phyloP scores from a whole-genome alignment of 257 asterid genomes.

The Scutellaria baicalensis region DNA sequence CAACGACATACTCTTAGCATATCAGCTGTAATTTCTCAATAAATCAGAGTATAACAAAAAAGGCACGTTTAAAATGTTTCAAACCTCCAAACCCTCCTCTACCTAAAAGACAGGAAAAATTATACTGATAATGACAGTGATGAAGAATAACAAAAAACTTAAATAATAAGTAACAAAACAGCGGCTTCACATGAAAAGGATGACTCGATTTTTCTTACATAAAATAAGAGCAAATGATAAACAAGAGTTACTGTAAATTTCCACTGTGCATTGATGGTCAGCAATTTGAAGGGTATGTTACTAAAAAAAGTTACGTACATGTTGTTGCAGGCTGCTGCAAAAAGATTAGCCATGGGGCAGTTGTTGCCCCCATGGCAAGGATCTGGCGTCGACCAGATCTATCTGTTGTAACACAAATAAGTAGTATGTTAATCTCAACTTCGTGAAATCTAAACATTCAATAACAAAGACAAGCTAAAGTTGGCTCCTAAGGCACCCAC shows the following conservation, averaged over 20 bases:
- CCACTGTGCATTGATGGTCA: background rate
- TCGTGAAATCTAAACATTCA: background rate
- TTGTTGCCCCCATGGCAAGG: slow-evolving; percentile 52
- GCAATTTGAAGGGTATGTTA: background rate
- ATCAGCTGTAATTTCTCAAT: slow-evolving; percentile 19
- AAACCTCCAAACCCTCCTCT: background rate
- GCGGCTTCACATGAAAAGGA: background rate
- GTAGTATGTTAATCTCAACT: background rate
- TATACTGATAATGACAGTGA: background rate
- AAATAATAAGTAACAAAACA: background rate
- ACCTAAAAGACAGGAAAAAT: background rate
- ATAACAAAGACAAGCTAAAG: background rate
- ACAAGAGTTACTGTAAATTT: background rate
- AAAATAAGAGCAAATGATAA: background rate
- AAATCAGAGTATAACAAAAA: slow-evolving; percentile 15
- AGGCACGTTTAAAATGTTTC: background rate
- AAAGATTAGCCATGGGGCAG: slow-evolving; percentile 44
- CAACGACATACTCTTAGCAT: slow-evolving; percentile 50
- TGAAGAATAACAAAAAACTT: background rate
- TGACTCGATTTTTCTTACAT: background rate
- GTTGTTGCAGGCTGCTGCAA: slow-evolving; percentile 38
- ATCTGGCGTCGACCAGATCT: slow-evolving; percentile 55
- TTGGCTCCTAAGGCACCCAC: background rate
- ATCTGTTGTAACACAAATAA: slow-evolving; percentile 33
- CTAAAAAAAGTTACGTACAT: slow-evolving; percentile 40